These are phyloP conservation scores for Colletotrichum eleusines DNA, from an alignment of 2,329 filamentous ascomycete species.

Conservation along the genomic window DNA sequence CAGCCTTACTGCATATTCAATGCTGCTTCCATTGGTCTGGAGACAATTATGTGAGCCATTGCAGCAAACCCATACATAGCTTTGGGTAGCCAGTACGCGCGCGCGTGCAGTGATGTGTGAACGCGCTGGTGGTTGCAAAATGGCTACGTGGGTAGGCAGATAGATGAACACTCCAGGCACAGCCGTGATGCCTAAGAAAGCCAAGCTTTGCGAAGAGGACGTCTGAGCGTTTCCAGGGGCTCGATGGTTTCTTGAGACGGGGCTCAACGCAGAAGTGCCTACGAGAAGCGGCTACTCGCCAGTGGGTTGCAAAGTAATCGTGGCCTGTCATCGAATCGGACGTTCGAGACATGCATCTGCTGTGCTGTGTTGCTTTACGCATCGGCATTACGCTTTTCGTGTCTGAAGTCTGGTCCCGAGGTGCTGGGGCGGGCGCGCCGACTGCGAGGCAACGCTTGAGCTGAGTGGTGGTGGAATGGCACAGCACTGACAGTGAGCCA, in stretches of 20 bases:
- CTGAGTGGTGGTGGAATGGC: slow-evolving; percentile 14
- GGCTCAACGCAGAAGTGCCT: slow-evolving; percentile 21
- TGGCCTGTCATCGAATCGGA: slow-evolving; percentile 26
- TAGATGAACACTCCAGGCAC: slow-evolving; percentile 9
- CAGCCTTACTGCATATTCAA: not conserved
- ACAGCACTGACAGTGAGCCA: slow-evolving; percentile 14
- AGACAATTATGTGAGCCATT: not conserved
- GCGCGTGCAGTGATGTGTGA: too few relatives aligned
- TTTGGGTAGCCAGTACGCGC: too few relatives aligned
- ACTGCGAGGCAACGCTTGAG: slow-evolving; percentile 17
- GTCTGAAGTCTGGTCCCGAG: slow-evolving; percentile 17
- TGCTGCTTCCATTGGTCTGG: not conserved
- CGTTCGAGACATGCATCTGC: slow-evolving; percentile 33
- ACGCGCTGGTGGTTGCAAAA: not conserved
- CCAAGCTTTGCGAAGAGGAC: slow-evolving; percentile 25
- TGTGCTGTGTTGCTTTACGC: not conserved
- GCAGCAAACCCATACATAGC: not conserved
- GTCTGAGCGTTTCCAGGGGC: slow-evolving; percentile 28
- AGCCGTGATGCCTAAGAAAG: slow-evolving; percentile 3
- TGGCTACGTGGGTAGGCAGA: not conserved
- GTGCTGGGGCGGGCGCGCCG: slow-evolving; percentile 9
- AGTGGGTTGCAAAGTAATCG: not conserved
- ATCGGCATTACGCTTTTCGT: slow-evolving; percentile 11
- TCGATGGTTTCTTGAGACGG: slow-evolving; percentile 26
- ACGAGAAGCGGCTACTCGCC: not conserved